Evolutionary conservation across 75 land plant genomes (phyloP), one percentile per base, ranked within the genome.

Genomic region (Isoetes taiwanensis): DNA sequence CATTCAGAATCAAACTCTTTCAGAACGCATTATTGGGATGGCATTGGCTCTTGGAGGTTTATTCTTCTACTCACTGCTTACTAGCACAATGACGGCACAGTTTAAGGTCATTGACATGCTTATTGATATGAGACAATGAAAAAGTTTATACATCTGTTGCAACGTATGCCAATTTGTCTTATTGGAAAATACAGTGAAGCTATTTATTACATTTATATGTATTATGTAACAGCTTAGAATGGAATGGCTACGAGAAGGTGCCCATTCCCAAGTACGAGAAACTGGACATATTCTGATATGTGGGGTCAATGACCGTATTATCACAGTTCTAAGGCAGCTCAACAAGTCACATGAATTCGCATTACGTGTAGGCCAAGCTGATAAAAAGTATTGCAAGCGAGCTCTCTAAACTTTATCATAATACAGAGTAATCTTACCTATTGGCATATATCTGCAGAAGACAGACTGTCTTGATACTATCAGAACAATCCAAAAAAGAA

Each of bases 61-160:
- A 38, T 48, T 89, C 41, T 78, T 89, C 41, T 89, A 89, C 58
- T 71, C 96, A 34, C 90, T 87, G 25, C 66, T 89, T 21, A 70
- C 77, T 42, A 74, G 96, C 76, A 89, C 96, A 3, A 84, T 84
- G 84, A 81, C 88, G 12, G 83, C 87, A 31, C 77, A 84, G 53
- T 81, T 89, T 39, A 79, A 83, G 61, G 96, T 84, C n/a, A n/a
- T n/a, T n/a, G n/a, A n/a, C n/a, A n/a, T n/a, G n/a, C n/a, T n/a
- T n/a, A n/a, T n/a, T n/a, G n/a, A n/a, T n/a, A n/a, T n/a, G n/a
- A n/a, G n/a, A n/a, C n/a, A n/a, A n/a, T n/a, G n/a, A n/a, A n/a
- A n/a, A n/a, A n/a, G n/a, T n/a, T n/a, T n/a, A n/a, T n/a, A n/a
- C n/a, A n/a, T n/a, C n/a, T n/a, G n/a, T n/a, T n/a, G n/a, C n/a